These are phyloP conservation scores for Fusarium multiceps DNA, from an alignment of 2,329 filamentous ascomycete species.

Conservation along the genomic window DNA sequence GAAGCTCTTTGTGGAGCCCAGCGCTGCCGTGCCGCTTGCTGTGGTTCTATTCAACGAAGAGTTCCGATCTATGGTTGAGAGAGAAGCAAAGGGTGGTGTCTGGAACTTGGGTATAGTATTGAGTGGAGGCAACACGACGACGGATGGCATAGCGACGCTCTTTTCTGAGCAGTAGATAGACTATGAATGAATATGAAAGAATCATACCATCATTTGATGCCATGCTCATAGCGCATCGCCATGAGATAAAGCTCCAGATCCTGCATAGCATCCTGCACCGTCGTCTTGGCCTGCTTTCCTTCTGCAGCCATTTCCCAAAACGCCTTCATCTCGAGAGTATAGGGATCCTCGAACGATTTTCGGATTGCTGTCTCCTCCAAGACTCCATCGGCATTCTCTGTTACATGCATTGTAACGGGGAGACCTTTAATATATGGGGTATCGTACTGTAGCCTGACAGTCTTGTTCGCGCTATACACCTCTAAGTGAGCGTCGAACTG, in stretches of 20 bases:
- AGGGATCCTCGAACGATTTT: constrained; percentile 58
- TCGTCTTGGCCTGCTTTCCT: constrained; percentile 45
- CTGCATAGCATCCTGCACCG: constrained; percentile 43
- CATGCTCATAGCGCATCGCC: background rate
- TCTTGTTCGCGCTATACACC: constrained; percentile 65
- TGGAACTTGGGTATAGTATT: constrained; percentile 3
- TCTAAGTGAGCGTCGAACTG: constrained; percentile 64
- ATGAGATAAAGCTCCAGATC: constrained; percentile 48
- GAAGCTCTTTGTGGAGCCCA: constrained; percentile 1
- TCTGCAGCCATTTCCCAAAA: constrained; percentile 47
- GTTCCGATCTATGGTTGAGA: background rate
- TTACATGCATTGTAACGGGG: constrained; percentile 60
- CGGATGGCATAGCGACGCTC: background rate
- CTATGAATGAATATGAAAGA: too few species aligned
- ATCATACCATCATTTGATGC: background rate
- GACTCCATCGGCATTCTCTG: too few species aligned
- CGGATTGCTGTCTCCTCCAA: constrained; percentile 54
- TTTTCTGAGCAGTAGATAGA: background rate
- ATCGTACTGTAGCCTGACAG: constrained; percentile 65
- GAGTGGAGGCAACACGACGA: background rate
- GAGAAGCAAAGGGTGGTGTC: background rate
- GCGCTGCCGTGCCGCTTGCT: background rate
- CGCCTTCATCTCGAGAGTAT: constrained; percentile 52
- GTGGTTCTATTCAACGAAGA: constrained; percentile 1
- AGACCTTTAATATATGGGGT: constrained; percentile 68